phyloP scores from a whole-genome alignment of 306 rosid genomes.

The barrel medic (Medicago truncatula) region MtrunA17r5.0-ANR NC_053043.1:3670001-3670500 shows the following conservation, averaged over 20 bases:
- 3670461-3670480: background rate
- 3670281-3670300: background rate
- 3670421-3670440: constrained; percentile 1
- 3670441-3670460: background rate
- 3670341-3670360: constrained; percentile 11
- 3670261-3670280: background rate
- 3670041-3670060: constrained; percentile 6
- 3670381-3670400: constrained; percentile 1
- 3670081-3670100: constrained; percentile 1
- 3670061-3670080: constrained; percentile 11
- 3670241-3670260: background rate
- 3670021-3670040: background rate
- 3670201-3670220: constrained; percentile 3
- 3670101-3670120: background rate
- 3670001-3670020: too few relatives aligned
- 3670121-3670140: background rate
- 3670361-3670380: background rate
- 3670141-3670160: constrained; percentile 14
- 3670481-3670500: background rate
- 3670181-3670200: constrained; percentile 30
- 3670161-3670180: constrained; percentile 51
- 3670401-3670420: background rate
- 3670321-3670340: constrained; percentile 9
- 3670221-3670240: constrained; percentile 3
- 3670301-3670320: background rate